Evolutionary conservation across 331 rosid genomes (phyloP).

Genomic region (Arachis monticola): DNA sequence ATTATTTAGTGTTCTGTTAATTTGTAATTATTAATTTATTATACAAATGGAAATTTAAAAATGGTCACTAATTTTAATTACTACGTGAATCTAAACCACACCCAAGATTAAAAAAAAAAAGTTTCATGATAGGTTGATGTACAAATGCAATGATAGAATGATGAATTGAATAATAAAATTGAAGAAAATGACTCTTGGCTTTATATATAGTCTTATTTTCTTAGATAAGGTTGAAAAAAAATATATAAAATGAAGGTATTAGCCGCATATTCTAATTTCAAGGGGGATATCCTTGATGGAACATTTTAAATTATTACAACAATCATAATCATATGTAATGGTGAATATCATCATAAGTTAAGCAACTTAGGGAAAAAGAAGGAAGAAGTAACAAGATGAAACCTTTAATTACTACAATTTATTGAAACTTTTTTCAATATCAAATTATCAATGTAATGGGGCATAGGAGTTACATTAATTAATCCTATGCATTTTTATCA

Average conservation of each 20-base stretch:
- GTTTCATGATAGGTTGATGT: background rate
- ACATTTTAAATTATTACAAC: background rate
- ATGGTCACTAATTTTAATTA: no score
- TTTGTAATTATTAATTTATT: background rate
- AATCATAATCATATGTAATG: background rate
- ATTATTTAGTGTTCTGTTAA: background rate
- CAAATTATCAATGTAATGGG: background rate
- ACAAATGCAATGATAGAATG: background rate
- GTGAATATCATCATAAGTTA: conserved; percentile 20
- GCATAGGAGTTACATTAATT: background rate
- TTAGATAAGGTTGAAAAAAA: background rate
- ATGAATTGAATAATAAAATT: background rate
- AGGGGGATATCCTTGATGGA: conserved; percentile 34
- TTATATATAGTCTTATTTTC: background rate
- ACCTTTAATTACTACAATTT: conserved; percentile 12
- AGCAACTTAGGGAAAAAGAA: conserved; percentile 20
- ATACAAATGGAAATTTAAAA: background rate
- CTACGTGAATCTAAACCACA: no score
- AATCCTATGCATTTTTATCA: background rate
- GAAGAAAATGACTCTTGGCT: background rate
- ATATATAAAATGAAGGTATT: background rate
- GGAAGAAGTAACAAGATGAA: conserved; percentile 13
- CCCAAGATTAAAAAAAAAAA: no score
- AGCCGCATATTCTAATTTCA: conserved; percentile 37
- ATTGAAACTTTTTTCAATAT: conserved; percentile 1